A percentile compares a stretch with the other conserved stretches of the same genome.
Evolutionary conservation across 2,329 filamentous ascomycete genomes (phyloP).

Genomic region (Xylariaceae sp.): DNA sequence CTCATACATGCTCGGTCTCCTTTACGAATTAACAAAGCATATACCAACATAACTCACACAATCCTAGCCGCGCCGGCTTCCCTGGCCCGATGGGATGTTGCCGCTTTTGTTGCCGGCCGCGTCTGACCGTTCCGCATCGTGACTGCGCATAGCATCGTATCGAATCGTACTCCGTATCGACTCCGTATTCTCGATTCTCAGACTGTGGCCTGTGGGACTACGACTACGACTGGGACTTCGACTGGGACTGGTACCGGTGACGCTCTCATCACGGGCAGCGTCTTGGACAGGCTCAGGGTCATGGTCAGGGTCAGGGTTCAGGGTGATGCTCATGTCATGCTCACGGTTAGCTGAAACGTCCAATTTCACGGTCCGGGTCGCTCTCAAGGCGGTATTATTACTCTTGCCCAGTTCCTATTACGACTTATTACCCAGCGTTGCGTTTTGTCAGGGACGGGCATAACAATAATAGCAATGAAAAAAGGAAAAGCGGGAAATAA

Average conservation of each 20-base stretch:
- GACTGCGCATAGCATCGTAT: background rate
- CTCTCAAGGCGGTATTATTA: background rate
- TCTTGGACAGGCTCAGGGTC: background rate
- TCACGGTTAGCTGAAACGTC: conserved; percentile 2
- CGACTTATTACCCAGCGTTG: background rate
- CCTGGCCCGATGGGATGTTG: background rate
- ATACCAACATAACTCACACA: background rate
- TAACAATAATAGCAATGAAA: background rate
- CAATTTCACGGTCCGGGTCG: background rate
- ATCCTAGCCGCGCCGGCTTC: background rate
- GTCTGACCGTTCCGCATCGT: background rate
- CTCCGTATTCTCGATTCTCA: no score
- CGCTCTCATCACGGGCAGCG: background rate
- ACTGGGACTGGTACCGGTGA: background rate
- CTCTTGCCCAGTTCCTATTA: background rate
- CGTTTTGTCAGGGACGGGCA: background rate
- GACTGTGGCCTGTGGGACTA: no score
- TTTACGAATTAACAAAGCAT: background rate
- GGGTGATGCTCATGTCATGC: background rate
- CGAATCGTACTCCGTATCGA: no score
- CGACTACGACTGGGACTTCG: background rate
- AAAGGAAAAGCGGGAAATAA: background rate
- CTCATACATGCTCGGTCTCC: background rate
- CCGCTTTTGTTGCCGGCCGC: background rate
- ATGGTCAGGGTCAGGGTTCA: background rate